These are phyloP conservation scores for Leucocoprinus sp. DNA, from an alignment of 768 basidiomycete genomes.

Conservation along the genomic window DNA sequence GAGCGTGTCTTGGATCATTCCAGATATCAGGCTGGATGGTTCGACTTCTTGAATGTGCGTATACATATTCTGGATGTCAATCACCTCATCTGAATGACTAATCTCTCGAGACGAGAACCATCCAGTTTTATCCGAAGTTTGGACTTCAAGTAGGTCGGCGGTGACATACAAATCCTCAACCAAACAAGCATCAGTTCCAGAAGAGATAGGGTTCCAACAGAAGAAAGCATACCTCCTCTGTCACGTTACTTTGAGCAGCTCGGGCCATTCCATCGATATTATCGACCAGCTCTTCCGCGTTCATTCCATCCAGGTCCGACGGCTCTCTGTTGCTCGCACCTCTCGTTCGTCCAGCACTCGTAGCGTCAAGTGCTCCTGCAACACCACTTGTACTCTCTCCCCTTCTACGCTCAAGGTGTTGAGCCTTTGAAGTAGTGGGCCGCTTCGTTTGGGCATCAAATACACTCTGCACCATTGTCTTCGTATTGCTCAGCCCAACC, in stretches of 20 bases:
- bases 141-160: constrained; percentile 73
- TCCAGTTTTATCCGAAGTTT: constrained; percentile 69
- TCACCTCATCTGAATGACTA: constrained; percentile 43
- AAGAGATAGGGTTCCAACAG: constrained; percentile 3
- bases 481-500: constrained; percentile 35
- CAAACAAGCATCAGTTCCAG: not conserved
- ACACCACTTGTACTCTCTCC: constrained; percentile 9
- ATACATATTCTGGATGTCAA: constrained; percentile 78
- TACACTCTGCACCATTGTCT: constrained; percentile 29
- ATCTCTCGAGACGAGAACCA: constrained; percentile 67
- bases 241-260: constrained; percentile 69
- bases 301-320: constrained; percentile 56
- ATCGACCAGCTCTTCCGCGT: constrained; percentile 66
- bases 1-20: constrained; percentile 58
- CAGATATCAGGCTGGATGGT: constrained; percentile 64
- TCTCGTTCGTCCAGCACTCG: constrained; percentile 22
- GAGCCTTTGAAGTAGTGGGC: constrained; percentile 29
- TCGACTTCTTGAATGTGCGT: constrained; percentile 65
- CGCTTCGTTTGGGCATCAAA: constrained; percentile 55
- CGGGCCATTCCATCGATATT: constrained; percentile 69
- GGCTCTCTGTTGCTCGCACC: constrained; percentile 37
- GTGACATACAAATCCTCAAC: constrained; percentile 68
- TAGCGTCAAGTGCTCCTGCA: constrained; percentile 14
- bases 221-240: constrained; percentile 51
- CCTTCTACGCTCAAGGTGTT: not conserved